Base-by-base conservation (phyloP, 805 yeast genomes). In the Myxozyma neotropica region DNA sequence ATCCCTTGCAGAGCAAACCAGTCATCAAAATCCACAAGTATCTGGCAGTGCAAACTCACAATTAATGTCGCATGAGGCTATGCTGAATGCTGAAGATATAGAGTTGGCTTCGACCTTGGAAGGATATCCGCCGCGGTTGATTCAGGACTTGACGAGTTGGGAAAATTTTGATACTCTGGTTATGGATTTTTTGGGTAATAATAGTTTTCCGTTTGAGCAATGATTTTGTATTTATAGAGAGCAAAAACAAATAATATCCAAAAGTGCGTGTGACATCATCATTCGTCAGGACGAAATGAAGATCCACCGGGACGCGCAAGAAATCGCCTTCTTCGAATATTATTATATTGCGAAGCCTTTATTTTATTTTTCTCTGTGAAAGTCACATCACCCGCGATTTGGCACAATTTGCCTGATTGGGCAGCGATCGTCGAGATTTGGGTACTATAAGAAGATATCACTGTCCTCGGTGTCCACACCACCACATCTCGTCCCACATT, bases 121-220 rank as follows among this genome's bases (percentile, higher is more conserved):
- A 15, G 23, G 24, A 15, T 26, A 27, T 47, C 36, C 56, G 6
- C 10, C 49, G 15, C 15, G 17, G 17, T n/a, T 44, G 21, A 35
- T 56, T 8, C 42, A 53, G 12, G 57, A 59, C 17, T 29, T 59
- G 12, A 51, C 57, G n/a, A 51, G 60, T 27, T 59, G 63, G 63
- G 63, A 59, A 33, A 45, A 55, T 21, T 56, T 59, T 33, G 63
- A 59, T 48, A 59, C 35, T 29, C 31, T 59, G 33, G 63, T 59
- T 2, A 51, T 59, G 60, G 57, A 55, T 40, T 55, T 55, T 27
- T 44, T 55, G 39, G 63, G 63, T 3, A 55, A 19, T 26, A 43
- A 40, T n/a, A 38, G 23, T 36, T 27, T 40, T 21, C 47, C 39
- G 26, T 40, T 15, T 13, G 36, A 46, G 50, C 38, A 27, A 24